Base-by-base conservation (phyloP, 2,329 filamentous ascomycete species). In the Cladophialophora bantiana region DNA sequence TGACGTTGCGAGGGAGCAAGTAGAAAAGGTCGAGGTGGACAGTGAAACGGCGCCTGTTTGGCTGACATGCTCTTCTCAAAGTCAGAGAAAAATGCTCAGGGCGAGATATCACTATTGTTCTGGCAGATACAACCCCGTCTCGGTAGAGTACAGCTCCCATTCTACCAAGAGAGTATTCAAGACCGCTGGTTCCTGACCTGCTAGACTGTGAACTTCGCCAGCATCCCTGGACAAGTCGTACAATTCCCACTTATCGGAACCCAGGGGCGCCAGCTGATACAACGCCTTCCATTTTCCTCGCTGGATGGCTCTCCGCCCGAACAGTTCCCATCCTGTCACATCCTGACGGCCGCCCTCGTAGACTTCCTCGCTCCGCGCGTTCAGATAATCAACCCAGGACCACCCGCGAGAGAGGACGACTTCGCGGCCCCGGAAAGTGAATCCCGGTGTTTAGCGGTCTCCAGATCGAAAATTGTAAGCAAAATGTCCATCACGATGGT, bases 281-380 rank as follows among this genome's bases (percentile, higher is more conserved):
- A 94, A 88, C 77, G 93, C 97, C 83, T 97, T 97, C 92, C 92
- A 97, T 54, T 86, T 84, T 6, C 92, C 92, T 61, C 92, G 89
- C 64, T 91, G 89, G 75, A 97, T 97, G 3, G 76, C 78, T n/a
- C 70, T 72, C 4, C 70, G 73, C 4, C 76, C 78, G 45, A 73
- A 73, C 13, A 77, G 70, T 68, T 80, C 78, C 72, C 75, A 77
- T 2, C 74, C 75, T 9, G 67, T 62, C 6, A 74, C 71, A 42
- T 12, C n/a, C 40, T 62, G 42, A 9, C 58, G 54, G 9, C 74
- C 71, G 10, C 71, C 71, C 12, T 67, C 45, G 55, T 75, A 71
- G 18, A 74, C 70, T 5, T 34, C 13, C 1, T 31, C 10, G 2
- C 59, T 67, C 1, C 77, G 31, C 9, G 7, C n/a, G 45, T 36